phyloP scores from a whole-genome alignment of 495 filamentous ascomycete species.

The Pseudevernia furfuracea region DNA sequence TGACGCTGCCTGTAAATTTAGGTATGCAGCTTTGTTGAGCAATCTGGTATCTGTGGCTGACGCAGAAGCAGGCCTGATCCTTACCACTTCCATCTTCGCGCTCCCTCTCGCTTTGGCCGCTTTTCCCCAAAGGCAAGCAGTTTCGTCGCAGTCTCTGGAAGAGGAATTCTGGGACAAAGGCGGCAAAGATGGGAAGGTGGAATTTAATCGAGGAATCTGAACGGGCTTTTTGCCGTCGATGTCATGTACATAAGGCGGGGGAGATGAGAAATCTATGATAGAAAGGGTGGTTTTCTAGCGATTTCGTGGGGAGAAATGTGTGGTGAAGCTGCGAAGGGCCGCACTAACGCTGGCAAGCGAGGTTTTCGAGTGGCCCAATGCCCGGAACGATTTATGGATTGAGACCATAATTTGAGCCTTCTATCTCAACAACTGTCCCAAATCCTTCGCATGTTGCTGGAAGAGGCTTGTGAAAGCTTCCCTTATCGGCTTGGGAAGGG shows the following conservation, averaged over 20 bases:
- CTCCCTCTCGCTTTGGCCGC: slow-evolving; percentile 80
- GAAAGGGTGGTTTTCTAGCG: too few species aligned
- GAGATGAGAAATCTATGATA: too few species aligned
- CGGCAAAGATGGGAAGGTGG: slow-evolving; percentile 68
- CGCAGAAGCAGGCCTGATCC: slow-evolving; percentile 50
- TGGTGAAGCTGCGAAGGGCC: too few species aligned
- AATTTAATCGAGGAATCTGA: slow-evolving; percentile 80
- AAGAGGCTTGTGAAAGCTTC: too few species aligned
- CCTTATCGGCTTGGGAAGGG: too few species aligned
- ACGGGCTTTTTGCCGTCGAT: neutral
- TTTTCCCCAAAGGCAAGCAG: slow-evolving; percentile 83
- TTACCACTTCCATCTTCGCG: slow-evolving; percentile 73
- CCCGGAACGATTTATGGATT: too few species aligned
- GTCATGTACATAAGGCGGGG: neutral
- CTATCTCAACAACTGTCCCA: too few species aligned
- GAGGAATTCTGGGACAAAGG: slow-evolving; percentile 71
- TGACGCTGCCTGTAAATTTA: slow-evolving; percentile 72
- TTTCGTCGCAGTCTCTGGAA: slow-evolving; percentile 65
- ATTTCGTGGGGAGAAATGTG: too few species aligned
- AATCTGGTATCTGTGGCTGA: neutral
- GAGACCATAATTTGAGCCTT: too few species aligned
- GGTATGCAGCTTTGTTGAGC: slow-evolving; percentile 33
- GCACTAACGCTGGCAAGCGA: too few species aligned
- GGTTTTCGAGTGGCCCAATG: too few species aligned
- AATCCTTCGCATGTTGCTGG: too few species aligned